phyloP scores from a whole-genome alignment of 768 basidiomycete species.

The Russula olivacea region DNA sequence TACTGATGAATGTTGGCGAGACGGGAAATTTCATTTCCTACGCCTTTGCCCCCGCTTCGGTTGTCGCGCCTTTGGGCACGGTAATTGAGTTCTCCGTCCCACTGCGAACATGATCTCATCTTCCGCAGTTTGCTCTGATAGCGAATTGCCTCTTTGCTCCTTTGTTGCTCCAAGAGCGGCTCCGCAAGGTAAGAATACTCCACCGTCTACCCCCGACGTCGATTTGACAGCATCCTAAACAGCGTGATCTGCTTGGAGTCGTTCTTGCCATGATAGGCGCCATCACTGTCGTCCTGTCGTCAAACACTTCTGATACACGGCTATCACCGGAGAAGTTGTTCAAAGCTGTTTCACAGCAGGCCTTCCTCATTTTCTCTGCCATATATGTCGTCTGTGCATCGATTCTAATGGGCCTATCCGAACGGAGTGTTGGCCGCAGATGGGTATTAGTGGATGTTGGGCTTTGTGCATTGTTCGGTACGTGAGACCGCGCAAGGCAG shows the following conservation, averaged over 20 bases:
- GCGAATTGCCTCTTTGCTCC: conserved; percentile 96
- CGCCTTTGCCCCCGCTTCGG: conserved; percentile 84
- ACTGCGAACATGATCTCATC: conserved; percentile 13
- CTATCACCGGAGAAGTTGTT: conserved; percentile 65
- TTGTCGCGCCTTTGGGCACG: conserved; percentile 93
- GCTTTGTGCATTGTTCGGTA: conserved; percentile 80
- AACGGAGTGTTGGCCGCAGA: conserved; percentile 52
- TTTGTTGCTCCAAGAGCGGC: conserved; percentile 72
- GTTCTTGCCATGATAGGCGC: conserved; percentile 80
- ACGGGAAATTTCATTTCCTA: conserved; percentile 87
- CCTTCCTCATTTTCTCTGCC: conserved; percentile 71
- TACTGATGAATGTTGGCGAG: conserved; percentile 88
- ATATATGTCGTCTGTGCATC: conserved; percentile 53
- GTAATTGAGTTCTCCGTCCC: conserved; percentile 42
- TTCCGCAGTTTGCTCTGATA: conserved; percentile 75
- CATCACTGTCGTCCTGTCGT: conserved; percentile 83
- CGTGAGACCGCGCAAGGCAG: conserved; percentile 18
- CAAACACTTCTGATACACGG: conserved; percentile 63
- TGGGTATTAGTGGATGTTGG: conserved; percentile 85
- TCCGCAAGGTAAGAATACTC: conserved; percentile 56
- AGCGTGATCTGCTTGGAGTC: conserved; percentile 79
- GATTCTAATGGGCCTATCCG: conserved; percentile 61
- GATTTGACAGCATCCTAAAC: conserved; percentile 20
- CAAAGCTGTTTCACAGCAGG: conserved; percentile 57
- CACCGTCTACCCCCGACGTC: conserved; percentile 11